These are phyloP conservation scores for Drechslera avenae DNA, from an alignment of 2,329 filamentous ascomycete genomes.

Conservation along the genomic window DNA sequence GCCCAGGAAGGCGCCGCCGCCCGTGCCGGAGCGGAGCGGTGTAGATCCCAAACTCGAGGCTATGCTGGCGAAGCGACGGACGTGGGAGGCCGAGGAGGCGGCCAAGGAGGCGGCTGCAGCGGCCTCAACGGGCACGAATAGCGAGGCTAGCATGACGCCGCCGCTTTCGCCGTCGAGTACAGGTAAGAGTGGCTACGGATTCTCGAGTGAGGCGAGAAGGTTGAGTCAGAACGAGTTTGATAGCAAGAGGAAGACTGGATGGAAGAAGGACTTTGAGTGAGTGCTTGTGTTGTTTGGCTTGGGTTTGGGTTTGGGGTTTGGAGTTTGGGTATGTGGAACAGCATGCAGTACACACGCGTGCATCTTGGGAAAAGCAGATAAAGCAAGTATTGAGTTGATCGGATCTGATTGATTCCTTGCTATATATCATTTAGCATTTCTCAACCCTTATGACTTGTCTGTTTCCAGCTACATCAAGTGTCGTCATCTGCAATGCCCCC, in stretches of 20 bases:
- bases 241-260: constrained; percentile 15
- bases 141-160: constrained; percentile 8
- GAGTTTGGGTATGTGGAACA: too few species aligned
- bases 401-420: too few species aligned
- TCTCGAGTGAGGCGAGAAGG: constrained; percentile 1
- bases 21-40: constrained; percentile 5
- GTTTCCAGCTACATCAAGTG: too few species aligned
- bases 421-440: background rate
- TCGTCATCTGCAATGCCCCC: too few species aligned
- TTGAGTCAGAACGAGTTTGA: constrained; percentile 11
- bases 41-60: constrained; percentile 14
- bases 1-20: constrained; percentile 1
- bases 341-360: too few species aligned
- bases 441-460: background rate
- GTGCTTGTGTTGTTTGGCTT: background rate
- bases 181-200: background rate
- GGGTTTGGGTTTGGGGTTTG: background rate
- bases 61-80: constrained; percentile 18
- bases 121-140: background rate
- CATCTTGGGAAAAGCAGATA: too few species aligned
- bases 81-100: constrained; percentile 13
- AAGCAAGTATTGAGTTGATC: too few species aligned
- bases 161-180: constrained; percentile 11
- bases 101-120: too few species aligned
- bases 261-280: constrained; percentile 14